A percentile compares a stretch with the other conserved stretches of the same genome.
phyloP scores from a whole-genome alignment of 2,329 filamentous ascomycete genomes.

The Fusarium globosum region DNA sequence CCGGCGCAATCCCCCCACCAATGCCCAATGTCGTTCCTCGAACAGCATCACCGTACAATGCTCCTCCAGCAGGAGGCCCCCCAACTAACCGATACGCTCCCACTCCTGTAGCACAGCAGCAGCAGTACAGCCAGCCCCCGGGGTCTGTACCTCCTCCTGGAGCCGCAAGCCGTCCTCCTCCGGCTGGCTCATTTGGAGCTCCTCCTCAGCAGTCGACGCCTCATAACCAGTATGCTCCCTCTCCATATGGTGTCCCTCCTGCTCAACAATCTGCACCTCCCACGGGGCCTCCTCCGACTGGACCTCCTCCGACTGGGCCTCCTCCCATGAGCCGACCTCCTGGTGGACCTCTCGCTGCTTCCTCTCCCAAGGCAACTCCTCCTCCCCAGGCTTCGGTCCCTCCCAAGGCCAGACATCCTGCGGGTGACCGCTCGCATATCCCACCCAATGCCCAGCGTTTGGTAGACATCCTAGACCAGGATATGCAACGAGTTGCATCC shows the following conservation, averaged over 20 bases:
- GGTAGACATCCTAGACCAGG: slow-evolving; percentile 81
- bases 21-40: slow-evolving; percentile 72
- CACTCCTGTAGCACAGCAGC: slow-evolving; percentile 66
- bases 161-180: slow-evolving; percentile 59
- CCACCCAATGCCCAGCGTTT: slow-evolving; percentile 79
- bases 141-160: slow-evolving; percentile 53
- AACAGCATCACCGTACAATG: slow-evolving; percentile 87
- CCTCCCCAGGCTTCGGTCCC: slow-evolving; percentile 60
- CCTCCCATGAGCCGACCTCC: slow-evolving; percentile 51
- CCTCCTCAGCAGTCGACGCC: slow-evolving; percentile 60
- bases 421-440: slow-evolving; percentile 92
- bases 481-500: slow-evolving; percentile 89
- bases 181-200: slow-evolving; percentile 56
- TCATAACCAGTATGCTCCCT: slow-evolving; percentile 70
- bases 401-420: slow-evolving; percentile 75
- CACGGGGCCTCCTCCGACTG: slow-evolving; percentile 53
- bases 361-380: slow-evolving; percentile 52
- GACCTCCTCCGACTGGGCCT: slow-evolving; percentile 50
- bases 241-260: slow-evolving; percentile 56
- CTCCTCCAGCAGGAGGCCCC: slow-evolving; percentile 76
- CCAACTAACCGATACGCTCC: slow-evolving; percentile 82
- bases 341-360: slow-evolving; percentile 46
- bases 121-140: slow-evolving; percentile 57
- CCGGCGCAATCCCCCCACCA: slow-evolving; percentile 72
- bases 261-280: slow-evolving; percentile 54